Base-by-base conservation (phyloP, 176 grass and related monocot species). In the Eleusine coracana region DNA sequence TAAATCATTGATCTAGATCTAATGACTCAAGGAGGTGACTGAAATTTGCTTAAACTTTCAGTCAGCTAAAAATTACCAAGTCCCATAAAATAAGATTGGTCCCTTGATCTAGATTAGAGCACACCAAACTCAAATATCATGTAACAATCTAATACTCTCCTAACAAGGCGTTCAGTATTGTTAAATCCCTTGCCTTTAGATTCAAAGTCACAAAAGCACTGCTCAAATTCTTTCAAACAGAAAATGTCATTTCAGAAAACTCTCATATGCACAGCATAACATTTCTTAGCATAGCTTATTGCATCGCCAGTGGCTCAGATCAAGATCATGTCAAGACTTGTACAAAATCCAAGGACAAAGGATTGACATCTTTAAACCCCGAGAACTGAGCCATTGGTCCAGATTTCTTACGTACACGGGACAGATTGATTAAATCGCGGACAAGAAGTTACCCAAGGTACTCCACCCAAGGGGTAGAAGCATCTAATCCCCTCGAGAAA, bases 381-480 rank as follows among this genome's bases (percentile, higher is more conserved):
- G 29, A 82, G 66, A 50, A n/a, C 50, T 25, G 80, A 86, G 74
- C 74, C 70, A 69, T 44, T 75, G 80, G 81, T 84, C 73, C 87
- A 91, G 48, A 89, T 68, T 91, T 92, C 89, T 75, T 83, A 90
- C 80, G 55, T 91, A 87, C 6, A 74, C 87, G 77, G 76, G 76
- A 84, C 94, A 91, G 46, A 81, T 80, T 82, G 83, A 88, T 91
- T 88, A 69, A 92, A 86, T 77, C 80, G 74, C 71, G 71, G 89
- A 88, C 87, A 90, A 73, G 68, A 84, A 83, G 86, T 85, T 90
- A 97, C 82, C 77, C 80, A 84, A 83, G 75, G 71, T 85, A 80
- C 82, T 77, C 69, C 80, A 77, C 70, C 86, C 90, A 76, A 97
- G 88, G 85, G 77, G 87, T 83, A 91, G 87, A 99, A 96, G 93